Evolutionary conservation across 371 early-diverging fungal genomes (phyloP).

Genomic region (Mortierella sp.): DNA sequence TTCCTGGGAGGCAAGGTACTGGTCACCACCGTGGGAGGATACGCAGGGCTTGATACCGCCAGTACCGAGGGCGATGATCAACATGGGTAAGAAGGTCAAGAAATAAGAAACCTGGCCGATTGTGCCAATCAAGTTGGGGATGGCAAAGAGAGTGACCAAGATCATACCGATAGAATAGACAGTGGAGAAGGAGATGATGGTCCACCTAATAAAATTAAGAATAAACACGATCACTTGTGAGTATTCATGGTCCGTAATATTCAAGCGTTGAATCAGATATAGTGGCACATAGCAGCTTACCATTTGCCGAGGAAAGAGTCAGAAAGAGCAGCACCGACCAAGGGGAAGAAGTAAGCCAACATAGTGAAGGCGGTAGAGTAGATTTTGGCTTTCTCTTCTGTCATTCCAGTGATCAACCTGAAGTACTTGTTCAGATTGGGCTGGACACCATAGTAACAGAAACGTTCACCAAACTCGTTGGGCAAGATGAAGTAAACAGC

Average conservation of each 20-base stretch:
- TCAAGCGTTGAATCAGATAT: background rate
- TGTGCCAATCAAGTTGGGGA: conserved; percentile 43
- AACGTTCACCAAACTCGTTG: conserved; percentile 63
- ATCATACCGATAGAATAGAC: conserved; percentile 67
- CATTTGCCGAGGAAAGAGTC: conserved; percentile 78
- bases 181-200: conserved; percentile 68
- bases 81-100: conserved; percentile 53
- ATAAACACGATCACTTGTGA: too few species aligned
- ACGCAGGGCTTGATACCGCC: conserved; percentile 75
- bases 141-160: conserved; percentile 50
- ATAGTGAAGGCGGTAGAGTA: conserved; percentile 64
- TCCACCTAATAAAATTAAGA: conserved; percentile 47
- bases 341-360: conserved; percentile 73
- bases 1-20: conserved; percentile 50
- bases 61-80: conserved; percentile 69
- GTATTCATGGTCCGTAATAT: background rate
- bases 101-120: conserved; percentile 36
- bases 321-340: conserved; percentile 74
- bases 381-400: conserved; percentile 29
- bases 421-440: conserved; percentile 57
- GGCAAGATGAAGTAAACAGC: conserved; percentile 61
- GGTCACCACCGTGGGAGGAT: conserved; percentile 69
- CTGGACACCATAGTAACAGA: conserved; percentile 59
- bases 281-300: conserved; percentile 13
- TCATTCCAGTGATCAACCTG: conserved; percentile 36